Base-by-base conservation (phyloP, 2,329 filamentous ascomycete genomes). In the Cyanodermella asteris region DNA sequence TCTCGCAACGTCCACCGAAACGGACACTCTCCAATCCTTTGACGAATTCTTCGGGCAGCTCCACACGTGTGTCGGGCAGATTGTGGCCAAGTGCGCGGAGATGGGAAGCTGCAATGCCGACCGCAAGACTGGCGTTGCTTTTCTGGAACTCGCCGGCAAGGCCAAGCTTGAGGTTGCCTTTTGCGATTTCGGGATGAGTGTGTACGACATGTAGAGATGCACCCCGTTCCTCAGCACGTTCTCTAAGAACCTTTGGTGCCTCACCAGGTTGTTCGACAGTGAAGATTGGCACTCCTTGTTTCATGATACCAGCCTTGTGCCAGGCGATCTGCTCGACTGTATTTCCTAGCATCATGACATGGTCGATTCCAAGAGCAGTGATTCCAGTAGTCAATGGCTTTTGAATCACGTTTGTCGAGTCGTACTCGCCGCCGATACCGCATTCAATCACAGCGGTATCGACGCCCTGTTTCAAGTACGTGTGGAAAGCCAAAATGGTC, bases 271-370 rank as follows among this genome's bases (percentile, higher is more conserved):
- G 69, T 1, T 55, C 54, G 3, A 61, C 61, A 1, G 72, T 71
- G 31, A 75, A 76, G 2, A 62, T 67, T 13, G 60, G 57, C 4
- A 61, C 60, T 0, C 63, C 65, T 1, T 47, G 25, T 45, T 90
- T 91, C 44, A 90, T 72, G 22, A 93, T 76, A 1, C 82, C 82
- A 5, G 72, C 72, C 47, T 93, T 93, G 44, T 91, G 77, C 82
- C 81, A 91, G 3, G 81, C 71, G 34, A 91, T 91, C 40, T 78
- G 57, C 28, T 75, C 70, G 25, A 84, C 62, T 0, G 78, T 82
- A 18, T 63, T 58, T 7, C 82, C 82, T 18, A 93, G 56, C 59
- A 91, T 69, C 4, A 62, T 67, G 1, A 73, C 69, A 46, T 93
- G 82, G 38, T 93, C 82, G 31, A 91, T 73, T 4, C 78, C 81